A percentile compares a stretch with the other conserved stretches of the same genome.
Evolutionary conservation across 164 flowering plant genomes (phyloP).

Genomic region (Kingdonia uniflora): DNA sequence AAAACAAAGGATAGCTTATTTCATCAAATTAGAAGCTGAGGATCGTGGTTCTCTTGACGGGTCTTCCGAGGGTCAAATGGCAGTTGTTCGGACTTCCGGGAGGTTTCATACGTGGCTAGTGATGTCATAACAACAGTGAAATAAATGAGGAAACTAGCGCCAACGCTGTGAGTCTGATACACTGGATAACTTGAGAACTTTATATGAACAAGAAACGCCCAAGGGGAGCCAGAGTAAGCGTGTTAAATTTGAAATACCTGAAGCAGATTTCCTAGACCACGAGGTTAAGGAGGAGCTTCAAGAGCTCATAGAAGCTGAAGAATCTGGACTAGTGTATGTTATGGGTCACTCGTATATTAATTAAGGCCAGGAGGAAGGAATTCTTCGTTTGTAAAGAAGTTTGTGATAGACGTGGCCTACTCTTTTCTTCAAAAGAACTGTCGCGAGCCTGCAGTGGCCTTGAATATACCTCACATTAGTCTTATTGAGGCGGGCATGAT

Average conservation of each 20-base stretch:
- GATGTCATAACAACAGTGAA: too few species aligned
- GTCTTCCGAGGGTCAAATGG: constrained; percentile 37
- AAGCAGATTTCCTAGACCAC: constrained; percentile 15
- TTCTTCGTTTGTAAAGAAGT: constrained; percentile 36
- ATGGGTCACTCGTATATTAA: constrained; percentile 39
- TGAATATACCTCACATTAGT: constrained; percentile 40
- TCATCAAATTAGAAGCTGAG: constrained; percentile 37
- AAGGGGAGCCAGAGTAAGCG: too few species aligned
- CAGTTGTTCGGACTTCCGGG: constrained; percentile 40
- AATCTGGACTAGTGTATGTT: constrained; percentile 51
- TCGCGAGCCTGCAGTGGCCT: constrained; percentile 37
- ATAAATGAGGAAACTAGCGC: too few species aligned
- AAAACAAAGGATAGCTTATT: constrained; percentile 70
- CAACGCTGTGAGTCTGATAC: too few species aligned
- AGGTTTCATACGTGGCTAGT: too few species aligned
- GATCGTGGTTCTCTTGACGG: constrained; percentile 12
- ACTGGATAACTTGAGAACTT: too few species aligned
- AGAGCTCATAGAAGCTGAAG: constrained; percentile 33
- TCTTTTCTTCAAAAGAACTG: constrained; percentile 43
- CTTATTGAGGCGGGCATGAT: constrained; percentile 56
- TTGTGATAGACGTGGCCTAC: constrained; percentile 35
- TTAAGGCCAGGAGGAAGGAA: constrained; percentile 31
- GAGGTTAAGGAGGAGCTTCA: constrained; percentile 23
- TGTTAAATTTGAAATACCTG: background rate
- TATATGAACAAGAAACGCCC: too few species aligned